Base-by-base conservation (phyloP, 805 yeast species). In the Nakazawaea molendinolei region DNA sequence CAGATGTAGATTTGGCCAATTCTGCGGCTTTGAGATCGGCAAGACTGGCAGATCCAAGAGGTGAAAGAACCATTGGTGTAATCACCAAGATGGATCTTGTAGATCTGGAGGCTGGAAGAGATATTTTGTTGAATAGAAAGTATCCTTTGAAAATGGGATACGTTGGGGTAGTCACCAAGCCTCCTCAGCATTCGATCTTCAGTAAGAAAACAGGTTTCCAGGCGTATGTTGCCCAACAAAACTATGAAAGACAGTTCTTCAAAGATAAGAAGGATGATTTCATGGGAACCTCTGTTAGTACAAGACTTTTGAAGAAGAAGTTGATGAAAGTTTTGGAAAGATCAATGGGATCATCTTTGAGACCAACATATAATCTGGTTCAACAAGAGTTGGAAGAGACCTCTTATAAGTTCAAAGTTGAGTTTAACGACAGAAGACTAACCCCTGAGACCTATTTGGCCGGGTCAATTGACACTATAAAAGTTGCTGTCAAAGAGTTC, bases 1-100 rank as follows among this genome's bases (percentile, higher is more conserved):
- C 98, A 0, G 97, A 92, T 59, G 99, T 92, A 2, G 99, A 92
- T 64, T 65, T 92, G 49, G 98, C 98, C 1, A 92, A 92, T 56
- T 86, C 97, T 22, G 75, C 96, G 1, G 97, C 98, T 0, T 70
- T 92, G 40, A 67, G 95, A 39, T 97, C 98, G 0, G 82, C 95
- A 5, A 80, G 89, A 45, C 42, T 67, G 12, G 89, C 92, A 0
- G 99, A 92, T 56, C 98, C 98, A 13, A 69, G 76, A 31, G 98
- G 99, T 32, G 90, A 86, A 52, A 73, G 99, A 55, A 92, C 98
- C 0, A 82, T 92, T 43, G 99, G 99, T 35, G 97, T 92, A 7
- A 77, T 92, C 36, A 92, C 98, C 3, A 92, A 92, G 54, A 58
- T 94, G 56, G 99, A 92, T 59, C 67, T 92, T 36, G 95, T 94